These are phyloP conservation scores for Thalassiosira exigua DNA, from an alignment of 352 stramenopile genomes.

Conservation along the genomic window DNA sequence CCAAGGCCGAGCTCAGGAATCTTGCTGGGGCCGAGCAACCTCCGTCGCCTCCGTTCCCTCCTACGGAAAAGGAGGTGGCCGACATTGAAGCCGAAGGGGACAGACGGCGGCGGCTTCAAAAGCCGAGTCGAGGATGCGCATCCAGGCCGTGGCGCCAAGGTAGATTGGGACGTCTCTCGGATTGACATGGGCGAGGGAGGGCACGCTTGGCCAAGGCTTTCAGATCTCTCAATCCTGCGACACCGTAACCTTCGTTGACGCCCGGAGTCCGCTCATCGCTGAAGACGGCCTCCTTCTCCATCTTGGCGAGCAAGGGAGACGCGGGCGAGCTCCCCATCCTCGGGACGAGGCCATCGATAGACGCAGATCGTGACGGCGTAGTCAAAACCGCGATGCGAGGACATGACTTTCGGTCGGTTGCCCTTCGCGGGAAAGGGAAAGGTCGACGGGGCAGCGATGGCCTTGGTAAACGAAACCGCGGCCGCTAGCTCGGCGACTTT, in stretches of 20 bases:
- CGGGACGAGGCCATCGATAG: constrained; percentile 77
- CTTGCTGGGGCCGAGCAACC: no score
- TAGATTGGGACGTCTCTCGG: constrained; percentile 78
- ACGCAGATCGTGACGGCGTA: no score
- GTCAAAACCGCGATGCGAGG: no score
- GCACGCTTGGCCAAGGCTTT: constrained; percentile 3
- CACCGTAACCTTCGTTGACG: constrained; percentile 24
- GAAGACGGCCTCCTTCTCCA: constrained; percentile 32
- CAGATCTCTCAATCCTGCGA: constrained; percentile 17
- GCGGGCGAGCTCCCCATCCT: background rate
- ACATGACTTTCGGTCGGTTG: no score
- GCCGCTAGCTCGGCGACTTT: no score
- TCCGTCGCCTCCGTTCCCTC: no score
- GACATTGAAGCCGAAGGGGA: no score
- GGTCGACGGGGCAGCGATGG: no score
- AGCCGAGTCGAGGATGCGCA: constrained; percentile 72
- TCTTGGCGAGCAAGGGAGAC: constrained; percentile 4
- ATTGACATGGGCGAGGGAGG: background rate
- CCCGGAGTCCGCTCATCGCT: constrained; percentile 16
- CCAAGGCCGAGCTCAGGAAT: no score
- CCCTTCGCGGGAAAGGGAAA: no score
- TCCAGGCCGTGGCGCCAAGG: constrained; percentile 86
- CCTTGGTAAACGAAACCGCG: no score
- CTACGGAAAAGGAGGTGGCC: no score
- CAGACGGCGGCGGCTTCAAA: constrained; percentile 64